phyloP scores from a whole-genome alignment of 2,329 filamentous ascomycete genomes.

The Colletotrichum navitas region DNA sequence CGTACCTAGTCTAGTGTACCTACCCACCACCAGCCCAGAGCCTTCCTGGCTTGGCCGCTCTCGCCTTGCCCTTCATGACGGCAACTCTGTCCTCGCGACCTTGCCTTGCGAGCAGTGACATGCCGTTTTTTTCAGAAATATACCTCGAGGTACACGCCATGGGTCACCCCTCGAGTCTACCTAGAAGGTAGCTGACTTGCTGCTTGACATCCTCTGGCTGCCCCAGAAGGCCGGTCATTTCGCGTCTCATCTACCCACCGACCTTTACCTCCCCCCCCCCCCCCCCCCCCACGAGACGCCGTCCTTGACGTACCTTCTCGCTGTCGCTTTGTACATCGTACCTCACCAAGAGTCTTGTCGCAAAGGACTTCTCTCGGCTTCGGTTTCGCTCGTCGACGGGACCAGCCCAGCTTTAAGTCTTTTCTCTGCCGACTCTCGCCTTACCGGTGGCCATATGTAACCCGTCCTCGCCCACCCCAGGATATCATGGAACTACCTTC shows the following conservation, averaged over 20 bases:
- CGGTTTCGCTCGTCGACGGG: conserved; percentile 4
- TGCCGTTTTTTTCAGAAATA: background rate
- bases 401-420: background rate
- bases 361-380: conserved; percentile 32
- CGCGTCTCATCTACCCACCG: background rate
- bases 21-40: background rate
- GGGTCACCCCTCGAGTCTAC: background rate
- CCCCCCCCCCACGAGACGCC: background rate
- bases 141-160: conserved; percentile 5
- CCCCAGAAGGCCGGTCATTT: background rate
- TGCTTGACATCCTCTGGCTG: background rate
- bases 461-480: conserved; percentile 7
- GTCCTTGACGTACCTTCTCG: conserved; percentile 13
- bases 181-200: background rate
- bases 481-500: background rate
- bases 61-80: background rate
- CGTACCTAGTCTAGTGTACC: conserved; percentile 2
- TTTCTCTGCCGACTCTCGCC: conserved; percentile 6
- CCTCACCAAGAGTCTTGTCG: conserved; percentile 26
- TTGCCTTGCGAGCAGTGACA: conserved; percentile 3
- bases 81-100: background rate
- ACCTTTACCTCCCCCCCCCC: background rate
- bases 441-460: conserved; percentile 24
- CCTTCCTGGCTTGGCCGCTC: background rate
- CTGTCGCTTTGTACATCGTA: conserved; percentile 10